Evolutionary conservation across 441 rosid species (phyloP), one percentile per base, ranked within the genome.

Genomic region (Brassica hybrid): DNA sequence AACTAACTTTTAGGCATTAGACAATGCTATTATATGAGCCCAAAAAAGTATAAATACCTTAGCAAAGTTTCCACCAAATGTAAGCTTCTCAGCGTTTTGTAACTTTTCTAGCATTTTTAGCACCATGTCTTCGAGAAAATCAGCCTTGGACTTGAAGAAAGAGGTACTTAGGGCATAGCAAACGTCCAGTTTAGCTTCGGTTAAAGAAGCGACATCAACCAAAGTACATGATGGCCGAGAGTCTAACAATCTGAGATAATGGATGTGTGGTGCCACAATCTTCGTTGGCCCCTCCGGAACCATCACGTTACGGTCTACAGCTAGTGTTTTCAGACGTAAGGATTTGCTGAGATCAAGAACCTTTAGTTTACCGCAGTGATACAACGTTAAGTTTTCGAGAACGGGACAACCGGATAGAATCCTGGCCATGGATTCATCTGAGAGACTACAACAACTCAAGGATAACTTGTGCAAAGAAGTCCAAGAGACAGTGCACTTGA

Each of bases 261-360:
- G 58, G 58, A 52, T 52, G 58, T 52, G 58, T 52, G 58, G 58
- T 52, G 58, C 58, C 58, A 52, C 58, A 52, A 52, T 52, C 58
- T 52, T 2, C 19, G 0, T 52, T 16, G 56, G 58, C 19, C 58
- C 58, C 19, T 13, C 5, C 1, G 34, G 38, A 6, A 6, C 8
- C 57, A 1, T 5, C 57, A n/a, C 57, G 57, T 50, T 14, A 50
- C 57, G 57, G 7, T 50, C 2, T 50, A 50, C 57, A 1, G 1
- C 18, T 14, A 50, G 7, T 1, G 57, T 50, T 50, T 8, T 50
- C 57, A 50, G 57, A 50, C 57, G 9, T 50, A 14, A 8, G 3
- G 57, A 50, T 50, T 50, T 50, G 17, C 19, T 14, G 57, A 50
- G 57, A 50, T 50, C 57, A 50, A 14, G 19, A 50, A 50, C 57